phyloP scores from a whole-genome alignment of 2,329 filamentous ascomycete species.

The Trichocomaceae sp. region DNA sequence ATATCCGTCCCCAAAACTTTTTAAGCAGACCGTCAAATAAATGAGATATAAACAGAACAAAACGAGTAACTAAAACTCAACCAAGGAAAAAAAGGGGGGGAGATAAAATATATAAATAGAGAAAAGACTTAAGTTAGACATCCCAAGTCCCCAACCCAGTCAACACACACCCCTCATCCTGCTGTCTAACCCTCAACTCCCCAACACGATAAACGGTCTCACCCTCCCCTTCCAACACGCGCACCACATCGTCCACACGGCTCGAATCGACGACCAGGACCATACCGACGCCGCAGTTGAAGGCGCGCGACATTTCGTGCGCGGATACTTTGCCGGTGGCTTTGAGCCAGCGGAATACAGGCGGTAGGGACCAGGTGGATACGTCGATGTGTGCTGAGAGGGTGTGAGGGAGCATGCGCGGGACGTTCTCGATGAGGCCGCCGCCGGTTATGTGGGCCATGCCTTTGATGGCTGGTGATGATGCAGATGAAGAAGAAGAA shows the following conservation, averaged over 20 bases:
- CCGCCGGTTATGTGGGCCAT: constrained; percentile 97
- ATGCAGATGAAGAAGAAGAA: constrained; percentile 14
- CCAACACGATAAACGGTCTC: constrained; percentile 76
- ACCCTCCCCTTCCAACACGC: constrained; percentile 57
- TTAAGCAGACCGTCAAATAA: constrained; percentile 9
- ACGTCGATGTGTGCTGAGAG: constrained; percentile 78
- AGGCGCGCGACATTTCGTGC: constrained; percentile 80
- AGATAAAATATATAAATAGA: not conserved
- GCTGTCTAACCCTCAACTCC: constrained; percentile 50
- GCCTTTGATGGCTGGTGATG: constrained; percentile 64
- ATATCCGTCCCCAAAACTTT: not conserved
- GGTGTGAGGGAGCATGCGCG: constrained; percentile 75
- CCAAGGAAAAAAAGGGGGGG: not conserved
- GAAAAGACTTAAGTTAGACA: constrained; percentile 10
- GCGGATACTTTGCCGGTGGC: constrained; percentile 60
- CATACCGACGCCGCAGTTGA: constrained; percentile 95
- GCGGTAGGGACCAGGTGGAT: constrained; percentile 64
- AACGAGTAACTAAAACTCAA: not conserved
- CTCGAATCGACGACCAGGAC: constrained; percentile 68
- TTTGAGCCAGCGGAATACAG: constrained; percentile 85
- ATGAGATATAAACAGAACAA: constrained; percentile 12
- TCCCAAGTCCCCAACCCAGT: constrained; percentile 50
- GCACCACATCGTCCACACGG: constrained; percentile 55
- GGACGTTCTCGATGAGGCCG: constrained; percentile 87
- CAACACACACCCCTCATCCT: constrained; percentile 56